Evolutionary conservation across 306 rosid genomes (phyloP), one percentile per base, ranked within the genome.

Genomic region (Erythrophleum fordii): DNA sequence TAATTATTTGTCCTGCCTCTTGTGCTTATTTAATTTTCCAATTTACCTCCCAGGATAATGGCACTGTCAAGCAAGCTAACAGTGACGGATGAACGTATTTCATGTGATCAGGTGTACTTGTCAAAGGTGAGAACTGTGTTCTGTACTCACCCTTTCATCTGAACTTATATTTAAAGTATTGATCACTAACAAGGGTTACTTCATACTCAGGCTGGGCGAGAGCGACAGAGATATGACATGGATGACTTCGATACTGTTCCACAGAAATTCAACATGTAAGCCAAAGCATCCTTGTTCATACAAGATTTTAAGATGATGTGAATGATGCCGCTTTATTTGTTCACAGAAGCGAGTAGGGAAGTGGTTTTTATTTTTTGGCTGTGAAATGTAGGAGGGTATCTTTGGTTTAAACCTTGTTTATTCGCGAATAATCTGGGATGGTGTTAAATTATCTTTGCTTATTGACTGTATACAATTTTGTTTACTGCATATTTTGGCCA

Each of bases 231-330:
- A 77, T 89, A 80, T 41, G 97, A 94, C 79, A 87, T 87, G 25
- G 97, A 92, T 17, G 97, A 94, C 82, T 92, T 81, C 5, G 97
- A 94, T 49, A 48, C 80, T 11, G 95, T 94, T 81, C 95, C 98
- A 22, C 86, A 87, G 80, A 94, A 77, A 65, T 87, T 89, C 75
- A 86, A 84, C 84, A 81, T 90, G 49, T 93, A 86, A 90, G 52
- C 65, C 56, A 13, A 58, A 75, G 79, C 72, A 49, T 64, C 49
- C 39, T 64, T 66, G 28, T 70, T 51, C 53, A 58, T 64, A n/a
- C 58, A 56, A 55, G 46, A 29, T 70, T 61, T 71, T 76, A 51
- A 23, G 80, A 48, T 41, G 73, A 34, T 78, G 69, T 71, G 78
- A 77, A 61, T 69, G 76, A 44, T 82, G 77, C 12, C 78, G 22